These are phyloP conservation scores for Cryoendolithus antarcticus DNA, from an alignment of 2,329 filamentous ascomycete species.

Conservation along the genomic window DNA sequence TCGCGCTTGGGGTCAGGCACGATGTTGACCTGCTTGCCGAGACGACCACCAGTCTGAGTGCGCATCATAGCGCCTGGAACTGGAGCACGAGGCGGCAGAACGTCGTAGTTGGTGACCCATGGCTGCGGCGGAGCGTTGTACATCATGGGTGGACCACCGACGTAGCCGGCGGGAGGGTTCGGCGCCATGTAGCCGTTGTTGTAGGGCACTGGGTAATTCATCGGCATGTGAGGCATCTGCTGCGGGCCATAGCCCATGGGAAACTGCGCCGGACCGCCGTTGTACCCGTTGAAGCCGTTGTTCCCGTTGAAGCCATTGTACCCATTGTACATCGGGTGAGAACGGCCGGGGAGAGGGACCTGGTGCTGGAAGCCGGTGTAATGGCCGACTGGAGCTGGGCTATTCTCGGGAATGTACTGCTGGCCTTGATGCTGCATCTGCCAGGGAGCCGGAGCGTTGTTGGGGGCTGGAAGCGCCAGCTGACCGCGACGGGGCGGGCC, in stretches of 20 bases:
- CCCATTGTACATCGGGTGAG: too few species aligned
- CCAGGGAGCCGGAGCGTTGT: constrained; percentile 1
- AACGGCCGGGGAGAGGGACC: too few species aligned
- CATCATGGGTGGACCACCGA: not conserved
- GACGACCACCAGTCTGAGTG: not conserved
- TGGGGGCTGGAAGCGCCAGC: not conserved
- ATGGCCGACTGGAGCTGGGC: too few species aligned
- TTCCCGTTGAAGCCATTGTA: not conserved
- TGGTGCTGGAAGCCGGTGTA: too few species aligned
- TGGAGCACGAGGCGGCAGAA: not conserved
- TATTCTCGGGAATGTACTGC: not conserved
- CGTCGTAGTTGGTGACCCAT: too few species aligned
- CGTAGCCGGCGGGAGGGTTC: not conserved
- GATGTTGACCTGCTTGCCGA: not conserved
- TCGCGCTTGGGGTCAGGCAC: too few species aligned
- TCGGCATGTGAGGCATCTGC: not conserved
- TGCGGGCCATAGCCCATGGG: not conserved
- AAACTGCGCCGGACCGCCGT: not conserved
- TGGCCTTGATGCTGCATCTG: constrained; percentile 1
- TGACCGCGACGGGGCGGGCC: not conserved
- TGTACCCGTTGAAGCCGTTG: not conserved
- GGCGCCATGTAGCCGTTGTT: too few species aligned
- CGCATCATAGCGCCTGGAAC: not conserved
- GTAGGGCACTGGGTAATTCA: not conserved
- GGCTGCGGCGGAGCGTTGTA: not conserved